These are phyloP conservation scores for Thermoascus crustaceus DNA, from an alignment of 2,329 filamentous ascomycete species.

Conservation along the genomic window DNA sequence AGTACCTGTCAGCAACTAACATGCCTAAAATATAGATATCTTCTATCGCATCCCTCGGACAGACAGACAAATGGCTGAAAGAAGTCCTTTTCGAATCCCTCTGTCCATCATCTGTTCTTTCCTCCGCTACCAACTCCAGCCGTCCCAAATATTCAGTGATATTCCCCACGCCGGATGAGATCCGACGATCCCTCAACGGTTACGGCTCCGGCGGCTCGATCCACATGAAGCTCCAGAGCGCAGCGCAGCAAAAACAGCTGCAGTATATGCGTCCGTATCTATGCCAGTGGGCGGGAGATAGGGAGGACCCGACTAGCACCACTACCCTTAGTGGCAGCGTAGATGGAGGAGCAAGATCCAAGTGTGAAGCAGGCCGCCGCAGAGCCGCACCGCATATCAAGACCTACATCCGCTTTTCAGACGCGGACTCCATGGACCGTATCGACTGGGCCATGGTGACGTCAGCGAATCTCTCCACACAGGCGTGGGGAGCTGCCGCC, in stretches of 20 bases:
- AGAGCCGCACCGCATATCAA: constrained; percentile 82
- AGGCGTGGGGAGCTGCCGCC: constrained; percentile 70
- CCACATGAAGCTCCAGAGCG: constrained; percentile 66
- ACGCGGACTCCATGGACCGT: constrained; percentile 24
- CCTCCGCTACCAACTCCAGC: constrained; percentile 5
- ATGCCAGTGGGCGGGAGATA: constrained; percentile 66
- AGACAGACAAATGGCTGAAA: constrained; percentile 63
- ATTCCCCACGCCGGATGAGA: constrained; percentile 73
- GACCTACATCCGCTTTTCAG: constrained; percentile 64
- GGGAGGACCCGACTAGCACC: constrained; percentile 3
- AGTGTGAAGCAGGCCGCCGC: constrained; percentile 50
- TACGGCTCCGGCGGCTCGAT: constrained; percentile 72
- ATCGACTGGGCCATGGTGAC: constrained; percentile 83
- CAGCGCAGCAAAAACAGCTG: constrained; percentile 65
- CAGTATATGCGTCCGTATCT: constrained; percentile 62
- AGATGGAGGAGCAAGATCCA: too few relatives aligned
- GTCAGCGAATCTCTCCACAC: constrained; percentile 84
- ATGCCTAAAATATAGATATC: constrained; percentile 64
- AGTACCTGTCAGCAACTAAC: not conserved
- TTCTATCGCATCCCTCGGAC: constrained; percentile 71
- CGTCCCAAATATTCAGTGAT: constrained; percentile 59
- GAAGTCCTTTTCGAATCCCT: constrained; percentile 51
- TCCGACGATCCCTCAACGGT: constrained; percentile 67
- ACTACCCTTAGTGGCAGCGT: constrained; percentile 6
- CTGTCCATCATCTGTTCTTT: constrained; percentile 15